phyloP scores from a whole-genome alignment of 306 rosid species.

The Rubus parviflorus region DNA sequence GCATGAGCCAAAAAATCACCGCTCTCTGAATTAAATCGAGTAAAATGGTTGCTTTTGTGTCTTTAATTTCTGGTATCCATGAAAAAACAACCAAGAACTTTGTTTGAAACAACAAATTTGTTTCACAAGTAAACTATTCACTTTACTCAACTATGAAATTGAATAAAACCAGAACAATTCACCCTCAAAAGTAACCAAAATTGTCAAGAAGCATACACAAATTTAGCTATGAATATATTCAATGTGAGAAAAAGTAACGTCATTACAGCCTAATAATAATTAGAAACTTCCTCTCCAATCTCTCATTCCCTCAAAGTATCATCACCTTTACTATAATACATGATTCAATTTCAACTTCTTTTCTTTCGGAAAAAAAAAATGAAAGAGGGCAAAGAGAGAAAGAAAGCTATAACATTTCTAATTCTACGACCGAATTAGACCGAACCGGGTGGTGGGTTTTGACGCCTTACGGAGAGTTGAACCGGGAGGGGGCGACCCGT shows the following conservation, averaged over 20 bases:
- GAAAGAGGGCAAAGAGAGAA: not conserved
- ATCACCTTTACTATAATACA: constrained; percentile 27
- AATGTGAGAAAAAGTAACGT: constrained; percentile 14
- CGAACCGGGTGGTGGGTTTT: constrained; percentile 46
- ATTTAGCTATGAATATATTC: constrained; percentile 17
- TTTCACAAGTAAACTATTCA: not conserved
- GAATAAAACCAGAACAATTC: not conserved
- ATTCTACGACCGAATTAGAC: not conserved
- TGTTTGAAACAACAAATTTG: not conserved
- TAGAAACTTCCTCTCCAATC: constrained; percentile 16
- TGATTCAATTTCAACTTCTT: not conserved
- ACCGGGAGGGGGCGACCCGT: constrained; percentile 83
- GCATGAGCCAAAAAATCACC: not conserved
- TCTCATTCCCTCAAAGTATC: constrained; percentile 27
- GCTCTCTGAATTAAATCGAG: not conserved
- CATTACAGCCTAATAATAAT: constrained; percentile 23
- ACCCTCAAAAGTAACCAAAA: not conserved
- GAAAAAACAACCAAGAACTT: not conserved
- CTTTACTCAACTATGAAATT: not conserved
- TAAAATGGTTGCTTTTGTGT: not conserved
- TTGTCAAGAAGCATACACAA: not conserved
- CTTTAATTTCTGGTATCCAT: not conserved
- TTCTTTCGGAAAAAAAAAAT: not conserved
- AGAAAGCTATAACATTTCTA: not conserved
- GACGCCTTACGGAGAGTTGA: constrained; percentile 46